These are phyloP conservation scores for Sequoiadendron giganteum DNA, from an alignment of 75 land plant genomes.

Conservation along the genomic window DNA sequence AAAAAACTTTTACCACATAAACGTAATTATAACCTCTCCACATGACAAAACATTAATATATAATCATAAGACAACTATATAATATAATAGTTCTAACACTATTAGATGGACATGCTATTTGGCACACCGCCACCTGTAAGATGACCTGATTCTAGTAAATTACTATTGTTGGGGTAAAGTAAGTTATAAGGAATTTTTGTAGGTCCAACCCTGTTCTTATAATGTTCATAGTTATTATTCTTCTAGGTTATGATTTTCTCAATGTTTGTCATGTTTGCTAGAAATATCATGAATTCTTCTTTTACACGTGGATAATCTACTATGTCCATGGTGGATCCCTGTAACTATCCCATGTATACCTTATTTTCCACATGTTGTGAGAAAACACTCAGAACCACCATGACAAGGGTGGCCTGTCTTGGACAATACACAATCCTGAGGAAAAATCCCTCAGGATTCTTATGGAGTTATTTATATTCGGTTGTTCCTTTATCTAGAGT, in stretches of 20 bases:
- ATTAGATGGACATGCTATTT: conserved; percentile 66
- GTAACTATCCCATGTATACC: not conserved
- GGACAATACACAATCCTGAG: not conserved
- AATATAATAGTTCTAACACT: too few relatives aligned
- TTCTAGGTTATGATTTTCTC: not conserved
- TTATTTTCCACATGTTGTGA: not conserved
- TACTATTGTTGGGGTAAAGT: not conserved
- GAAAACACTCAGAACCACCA: not conserved
- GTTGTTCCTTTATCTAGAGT: conserved; percentile 17
- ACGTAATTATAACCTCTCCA: too few relatives aligned
- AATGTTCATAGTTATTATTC: not conserved
- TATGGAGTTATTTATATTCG: conserved; percentile 22
- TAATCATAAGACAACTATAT: too few relatives aligned
- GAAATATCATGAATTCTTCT: conserved; percentile 31
- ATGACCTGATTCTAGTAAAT: conserved; percentile 44
- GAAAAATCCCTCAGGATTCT: too few relatives aligned
- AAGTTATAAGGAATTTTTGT: conserved; percentile 16
- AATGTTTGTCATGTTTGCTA: conserved; percentile 19
- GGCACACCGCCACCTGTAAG: conserved; percentile 63
- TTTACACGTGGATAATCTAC: conserved; percentile 14
- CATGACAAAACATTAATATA: too few relatives aligned
- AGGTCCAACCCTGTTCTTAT: conserved; percentile 49
- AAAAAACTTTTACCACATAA: too few relatives aligned
- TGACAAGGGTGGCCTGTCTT: conserved; percentile 18
- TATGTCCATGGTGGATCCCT: too few relatives aligned